Base-by-base conservation (phyloP, 768 basidiomycete genomes). In the Naganishia onofrii region DNA sequence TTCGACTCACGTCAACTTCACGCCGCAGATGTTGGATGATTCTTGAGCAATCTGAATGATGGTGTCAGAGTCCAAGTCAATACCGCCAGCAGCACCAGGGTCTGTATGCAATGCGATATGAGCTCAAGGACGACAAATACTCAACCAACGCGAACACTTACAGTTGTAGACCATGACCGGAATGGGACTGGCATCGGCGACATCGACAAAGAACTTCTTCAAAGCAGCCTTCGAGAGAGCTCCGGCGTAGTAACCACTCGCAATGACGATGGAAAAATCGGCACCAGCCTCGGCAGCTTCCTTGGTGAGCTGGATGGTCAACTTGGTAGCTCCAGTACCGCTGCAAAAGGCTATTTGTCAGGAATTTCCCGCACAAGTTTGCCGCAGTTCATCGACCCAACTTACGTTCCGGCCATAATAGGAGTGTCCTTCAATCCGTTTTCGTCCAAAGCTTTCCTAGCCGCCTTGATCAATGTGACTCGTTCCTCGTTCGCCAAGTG, bases 91-190 rank as follows among this genome's bases (percentile, higher is more conserved):
- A 3, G 91, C 92, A 32, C 88, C 90, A 74, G 93, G 93, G 82
- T 88, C 92, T 92, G 74, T 60, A 56, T 38, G 66, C 3, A 10
- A 51, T 23, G 57, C 19, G 0, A 28, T 13, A 28, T 70, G 32
- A 70, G 52, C 42, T 53, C 26, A 17, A 56, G 15, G 13, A 63
- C 17, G 46, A 23, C 42, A 2, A 26, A 36, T 17, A 26, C 5
- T 31, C 6, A 12, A 36, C 10, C 26, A 29, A 12, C 67, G 51
- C 2, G 34, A 28, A 34, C 7, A 83, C 88, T 79, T 73, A 90
- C 90, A 93, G 76, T 92, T 93, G 83, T 93, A 94, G 57, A 93
- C 86, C 74, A 93, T 86, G 57, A 94, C 87, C 2, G 93, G 92
- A 58, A 96, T 88, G 1, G 91, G 90, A 74, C 89, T 91, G 78